Conservation (phyloP, 2,329 filamentous ascomycete genomes). For the Hypoxylon sp. region DNA sequence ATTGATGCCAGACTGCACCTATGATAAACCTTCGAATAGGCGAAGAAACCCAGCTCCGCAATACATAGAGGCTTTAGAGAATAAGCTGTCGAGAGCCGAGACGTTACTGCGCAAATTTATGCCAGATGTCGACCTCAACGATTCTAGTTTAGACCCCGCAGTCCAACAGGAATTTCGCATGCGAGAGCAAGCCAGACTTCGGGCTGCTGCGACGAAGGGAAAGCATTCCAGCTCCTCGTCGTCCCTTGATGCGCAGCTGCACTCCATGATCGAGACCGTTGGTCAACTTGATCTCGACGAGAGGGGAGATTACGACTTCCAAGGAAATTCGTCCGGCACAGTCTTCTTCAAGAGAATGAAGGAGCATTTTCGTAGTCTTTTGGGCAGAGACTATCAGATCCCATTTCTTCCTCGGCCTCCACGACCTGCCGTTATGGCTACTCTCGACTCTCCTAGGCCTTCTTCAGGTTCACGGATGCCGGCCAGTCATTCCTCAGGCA, state of each 20-base stretch:
- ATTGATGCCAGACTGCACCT: slow-evolving; percentile 79
- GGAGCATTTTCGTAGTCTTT: slow-evolving; percentile 83
- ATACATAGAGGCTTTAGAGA: slow-evolving; percentile 91
- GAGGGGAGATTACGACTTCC: slow-evolving; percentile 92
- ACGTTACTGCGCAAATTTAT: slow-evolving; percentile 81
- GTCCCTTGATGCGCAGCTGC: slow-evolving; percentile 74
- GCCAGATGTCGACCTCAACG: slow-evolving; percentile 85
- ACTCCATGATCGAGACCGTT: slow-evolving; percentile 95
- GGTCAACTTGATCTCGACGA: slow-evolving; percentile 93
- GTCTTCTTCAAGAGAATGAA: slow-evolving; percentile 90
- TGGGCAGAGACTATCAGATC: slow-evolving; percentile 72
- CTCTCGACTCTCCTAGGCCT: slow-evolving; percentile 77
- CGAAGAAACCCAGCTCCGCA: slow-evolving; percentile 91
- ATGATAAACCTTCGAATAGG: slow-evolving; percentile 93
- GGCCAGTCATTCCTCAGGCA: slow-evolving; percentile 60
- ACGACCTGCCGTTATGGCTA: slow-evolving; percentile 61
- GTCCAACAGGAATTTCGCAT: slow-evolving; percentile 76
- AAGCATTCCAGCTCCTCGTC: slow-evolving; percentile 49
- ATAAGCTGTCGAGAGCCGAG: slow-evolving; percentile 84
- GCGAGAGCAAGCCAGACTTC: slow-evolving; percentile 63
- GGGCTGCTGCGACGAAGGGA: slow-evolving; percentile 57
- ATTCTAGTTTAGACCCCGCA: slow-evolving; percentile 82
- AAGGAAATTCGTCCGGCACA: slow-evolving; percentile 90
- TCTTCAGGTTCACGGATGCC: slow-evolving; percentile 73
- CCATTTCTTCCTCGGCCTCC: slow-evolving; percentile 68